Conservation (phyloP, 345 rosid species). For the Linum usitatissimum region DNA sequence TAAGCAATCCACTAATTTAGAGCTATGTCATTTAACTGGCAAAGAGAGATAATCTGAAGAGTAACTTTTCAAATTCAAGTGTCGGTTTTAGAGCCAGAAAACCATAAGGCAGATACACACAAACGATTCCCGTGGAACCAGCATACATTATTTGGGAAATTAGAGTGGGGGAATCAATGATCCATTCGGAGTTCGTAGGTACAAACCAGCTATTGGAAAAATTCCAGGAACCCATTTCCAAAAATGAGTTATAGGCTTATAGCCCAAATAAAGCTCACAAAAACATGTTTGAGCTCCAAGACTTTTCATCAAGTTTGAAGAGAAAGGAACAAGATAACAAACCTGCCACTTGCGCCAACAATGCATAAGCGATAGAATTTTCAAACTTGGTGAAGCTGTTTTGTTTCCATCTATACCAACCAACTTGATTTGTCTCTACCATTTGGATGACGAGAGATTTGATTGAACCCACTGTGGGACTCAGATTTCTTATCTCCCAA, state of each 20-base stretch:
- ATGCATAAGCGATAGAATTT: slow-evolving; percentile 62
- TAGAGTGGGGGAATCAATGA: too few relatives aligned
- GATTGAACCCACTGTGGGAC: slow-evolving; percentile 45
- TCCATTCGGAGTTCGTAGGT: too few relatives aligned
- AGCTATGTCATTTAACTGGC: not conserved
- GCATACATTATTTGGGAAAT: too few relatives aligned
- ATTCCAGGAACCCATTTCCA: not conserved
- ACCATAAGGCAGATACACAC: too few relatives aligned
- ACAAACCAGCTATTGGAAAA: too few relatives aligned
- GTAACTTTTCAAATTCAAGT: not conserved
- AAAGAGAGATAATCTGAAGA: not conserved
- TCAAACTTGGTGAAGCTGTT: slow-evolving; percentile 70
- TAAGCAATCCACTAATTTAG: not conserved
- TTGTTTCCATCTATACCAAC: slow-evolving; percentile 78
- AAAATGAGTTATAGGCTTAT: not conserved
- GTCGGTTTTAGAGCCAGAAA: too few relatives aligned
- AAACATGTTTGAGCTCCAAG: slow-evolving; percentile 6
- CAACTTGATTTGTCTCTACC: slow-evolving; percentile 61
- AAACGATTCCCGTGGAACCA: too few relatives aligned
- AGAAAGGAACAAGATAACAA: slow-evolving; percentile 4
- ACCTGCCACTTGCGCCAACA: slow-evolving; percentile 87
- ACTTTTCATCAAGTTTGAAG: not conserved
- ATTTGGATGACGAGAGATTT: slow-evolving; percentile 72
- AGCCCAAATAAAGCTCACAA: not conserved
- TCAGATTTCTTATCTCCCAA: slow-evolving; percentile 80